A percentile compares a stretch with the other conserved stretches of the same genome.
Evolutionary conservation across 352 stramenopile species (phyloP).

Genomic region (Saprolegnia parasitica): DNA sequence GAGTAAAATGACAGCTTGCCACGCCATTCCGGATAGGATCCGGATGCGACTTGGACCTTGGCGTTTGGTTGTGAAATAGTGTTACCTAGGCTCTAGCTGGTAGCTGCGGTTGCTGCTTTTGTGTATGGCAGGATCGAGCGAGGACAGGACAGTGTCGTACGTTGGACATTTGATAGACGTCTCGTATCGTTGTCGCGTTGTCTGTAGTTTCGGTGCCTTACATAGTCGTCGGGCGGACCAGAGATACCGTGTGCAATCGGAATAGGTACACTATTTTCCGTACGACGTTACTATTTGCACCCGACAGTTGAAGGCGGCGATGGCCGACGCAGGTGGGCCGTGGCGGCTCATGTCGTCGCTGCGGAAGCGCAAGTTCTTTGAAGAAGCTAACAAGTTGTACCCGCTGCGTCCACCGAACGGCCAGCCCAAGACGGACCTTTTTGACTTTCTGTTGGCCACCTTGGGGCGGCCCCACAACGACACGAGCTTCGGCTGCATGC

Average conservation of each 20-base stretch:
- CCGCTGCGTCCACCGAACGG: not conserved
- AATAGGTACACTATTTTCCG: not conserved
- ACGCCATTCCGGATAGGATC: too few relatives aligned
- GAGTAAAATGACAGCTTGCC: too few relatives aligned
- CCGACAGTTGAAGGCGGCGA: not conserved
- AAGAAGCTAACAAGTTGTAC: slow-evolving; percentile 36
- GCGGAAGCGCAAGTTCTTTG: slow-evolving; percentile 78
- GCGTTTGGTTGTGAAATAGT: too few relatives aligned
- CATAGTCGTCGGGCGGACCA: too few relatives aligned
- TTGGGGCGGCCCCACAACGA: slow-evolving; percentile 1
- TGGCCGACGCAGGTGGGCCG: not conserved
- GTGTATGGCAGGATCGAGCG: not conserved
- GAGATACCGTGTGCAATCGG: not conserved
- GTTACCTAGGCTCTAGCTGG: too few relatives aligned
- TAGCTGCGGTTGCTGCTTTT: not conserved
- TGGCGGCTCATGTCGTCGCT: slow-evolving; percentile 33
- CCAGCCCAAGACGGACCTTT: not conserved
- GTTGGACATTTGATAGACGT: not conserved
- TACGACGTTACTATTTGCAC: not conserved
- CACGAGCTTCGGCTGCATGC: not conserved
- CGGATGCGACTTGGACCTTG: too few relatives aligned
- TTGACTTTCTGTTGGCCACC: slow-evolving; percentile 5
- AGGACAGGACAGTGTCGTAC: not conserved
- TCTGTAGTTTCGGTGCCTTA: too few relatives aligned
- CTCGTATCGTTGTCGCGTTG: not conserved